A percentile compares a stretch with the other conserved stretches of the same genome.
phyloP scores from a whole-genome alignment of 768 basidiomycete genomes.

The Albatrellus ellisii region DNA sequence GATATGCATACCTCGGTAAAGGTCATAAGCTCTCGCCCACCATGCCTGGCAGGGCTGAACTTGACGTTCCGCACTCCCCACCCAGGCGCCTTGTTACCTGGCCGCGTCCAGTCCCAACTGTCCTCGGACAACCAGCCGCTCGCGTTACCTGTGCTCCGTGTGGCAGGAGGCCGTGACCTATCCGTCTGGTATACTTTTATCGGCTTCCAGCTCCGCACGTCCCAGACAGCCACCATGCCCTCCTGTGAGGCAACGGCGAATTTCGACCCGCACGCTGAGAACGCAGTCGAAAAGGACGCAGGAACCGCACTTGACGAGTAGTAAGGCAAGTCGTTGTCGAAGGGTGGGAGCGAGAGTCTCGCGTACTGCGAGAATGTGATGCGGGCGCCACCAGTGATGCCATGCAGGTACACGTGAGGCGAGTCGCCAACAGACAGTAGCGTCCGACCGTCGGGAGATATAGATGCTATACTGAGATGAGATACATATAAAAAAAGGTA shows the following conservation, averaged over 20 bases:
- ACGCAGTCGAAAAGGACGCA: conserved; percentile 73
- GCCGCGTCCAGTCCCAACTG: conserved; percentile 53
- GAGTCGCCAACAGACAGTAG: conserved; percentile 89
- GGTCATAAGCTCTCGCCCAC: conserved; percentile 63
- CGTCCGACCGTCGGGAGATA: conserved; percentile 80
- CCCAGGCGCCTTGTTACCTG: conserved; percentile 42
- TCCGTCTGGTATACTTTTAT: conserved; percentile 55
- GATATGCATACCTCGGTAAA: conserved; percentile 68
- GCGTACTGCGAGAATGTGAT: conserved; percentile 54
- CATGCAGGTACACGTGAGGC: conserved; percentile 71
- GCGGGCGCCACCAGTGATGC: conserved; percentile 49
- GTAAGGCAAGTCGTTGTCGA: conserved; percentile 20
- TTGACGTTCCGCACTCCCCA: conserved; percentile 84
- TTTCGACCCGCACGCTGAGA: conserved; percentile 61
- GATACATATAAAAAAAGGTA: conserved; percentile 19
- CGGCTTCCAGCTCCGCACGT: conserved; percentile 61
- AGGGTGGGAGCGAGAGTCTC: conserved; percentile 51
- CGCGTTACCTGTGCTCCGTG: conserved; percentile 22
- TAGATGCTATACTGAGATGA: conserved; percentile 67
- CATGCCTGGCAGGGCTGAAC: conserved; percentile 51
- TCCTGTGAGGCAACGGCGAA: conserved; percentile 80
- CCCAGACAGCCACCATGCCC: conserved; percentile 71
- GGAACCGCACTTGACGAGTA: conserved; percentile 24
- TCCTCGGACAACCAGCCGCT: conserved; percentile 48
- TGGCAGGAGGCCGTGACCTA: conserved; percentile 20